Base-by-base conservation (phyloP, 805 yeast genomes). In the Saccharomycopsis sp. region DNA sequence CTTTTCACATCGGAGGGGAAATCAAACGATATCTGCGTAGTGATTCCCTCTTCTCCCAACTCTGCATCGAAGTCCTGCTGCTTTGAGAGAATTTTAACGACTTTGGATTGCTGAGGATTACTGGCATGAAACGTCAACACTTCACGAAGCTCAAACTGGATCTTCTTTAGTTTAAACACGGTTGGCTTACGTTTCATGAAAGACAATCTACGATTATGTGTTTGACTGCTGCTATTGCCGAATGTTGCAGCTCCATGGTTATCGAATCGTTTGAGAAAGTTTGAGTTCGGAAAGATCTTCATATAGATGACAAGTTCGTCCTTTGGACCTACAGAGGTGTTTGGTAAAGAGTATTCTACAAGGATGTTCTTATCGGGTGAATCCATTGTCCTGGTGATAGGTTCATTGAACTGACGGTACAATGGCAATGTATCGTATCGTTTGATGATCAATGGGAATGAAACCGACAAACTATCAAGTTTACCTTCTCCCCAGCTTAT, bases 361-460 rank as follows among this genome's bases (percentile, higher is more conserved):
- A 77, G 65, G 9, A 80, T 74, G 60, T 76, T 79, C 9, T 74
- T 73, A 65, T 84, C 87, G 17, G 74, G 70, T 0, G 86, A 78
- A 15, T 69, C 72, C 2, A 71, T 71, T 1, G 72, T 67, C 59
- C 78, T 81, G 12, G 74, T 66, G 0, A 80, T 69, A 0, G 83
- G 78, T 62, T 83, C 85, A 62, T 78, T 79, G 64, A 76, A 83
- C 64, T 82, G 80, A 24, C 82, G 69, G 59, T 76, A 78, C 2
- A 82, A 70, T 0, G 89, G 88, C 24, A 84, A 70, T 3, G 81
- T 74, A 59, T 82, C 85, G 66, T 80, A 85, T 24, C 78, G 67
- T 59, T 82, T 83, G 23, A 85, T 78, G 3, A 79, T 77, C 0
- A 84, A 71, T 0, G 85, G 84, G 63, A 80, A 80, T 29, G 66